A percentile compares a stretch with the other conserved stretches of the same genome.
phyloP scores from a whole-genome alignment of 1,284 basidiomycete genomes.

The Puccinia triticina region DNA sequence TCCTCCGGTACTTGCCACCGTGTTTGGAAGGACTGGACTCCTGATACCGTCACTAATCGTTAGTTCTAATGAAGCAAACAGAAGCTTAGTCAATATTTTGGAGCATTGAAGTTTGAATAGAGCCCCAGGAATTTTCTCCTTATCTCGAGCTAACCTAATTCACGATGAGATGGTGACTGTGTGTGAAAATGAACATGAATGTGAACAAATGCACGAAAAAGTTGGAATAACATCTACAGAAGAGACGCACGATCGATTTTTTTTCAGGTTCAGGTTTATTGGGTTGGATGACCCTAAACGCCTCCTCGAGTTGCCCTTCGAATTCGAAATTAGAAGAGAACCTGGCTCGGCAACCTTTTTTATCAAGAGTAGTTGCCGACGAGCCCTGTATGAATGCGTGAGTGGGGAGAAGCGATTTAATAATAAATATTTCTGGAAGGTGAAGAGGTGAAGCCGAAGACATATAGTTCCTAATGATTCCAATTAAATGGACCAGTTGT shows the following conservation, averaged over 20 bases:
- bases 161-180: slow-evolving; percentile 3
- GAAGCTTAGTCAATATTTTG: neutral
- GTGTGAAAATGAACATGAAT: neutral
- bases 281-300: neutral
- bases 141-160: neutral
- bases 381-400: neutral
- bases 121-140: neutral
- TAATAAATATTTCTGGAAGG: neutral
- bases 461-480: neutral
- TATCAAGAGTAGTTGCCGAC: neutral
- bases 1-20: neutral
- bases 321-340: neutral
- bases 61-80: neutral
- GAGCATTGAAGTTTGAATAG: neutral
- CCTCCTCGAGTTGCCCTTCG: neutral
- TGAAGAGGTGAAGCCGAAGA: neutral
- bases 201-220: neutral
- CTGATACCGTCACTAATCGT: slow-evolving; percentile 15
- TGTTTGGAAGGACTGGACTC: slow-evolving; percentile 8
- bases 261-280: neutral
- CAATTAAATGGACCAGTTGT: neutral
- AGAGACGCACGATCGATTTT: neutral
- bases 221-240: neutral
- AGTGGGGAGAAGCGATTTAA: neutral
- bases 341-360: neutral